Conservation (phyloP, 2,329 filamentous ascomycete genomes). For the Tolypocladium ovalisporum region DNA sequence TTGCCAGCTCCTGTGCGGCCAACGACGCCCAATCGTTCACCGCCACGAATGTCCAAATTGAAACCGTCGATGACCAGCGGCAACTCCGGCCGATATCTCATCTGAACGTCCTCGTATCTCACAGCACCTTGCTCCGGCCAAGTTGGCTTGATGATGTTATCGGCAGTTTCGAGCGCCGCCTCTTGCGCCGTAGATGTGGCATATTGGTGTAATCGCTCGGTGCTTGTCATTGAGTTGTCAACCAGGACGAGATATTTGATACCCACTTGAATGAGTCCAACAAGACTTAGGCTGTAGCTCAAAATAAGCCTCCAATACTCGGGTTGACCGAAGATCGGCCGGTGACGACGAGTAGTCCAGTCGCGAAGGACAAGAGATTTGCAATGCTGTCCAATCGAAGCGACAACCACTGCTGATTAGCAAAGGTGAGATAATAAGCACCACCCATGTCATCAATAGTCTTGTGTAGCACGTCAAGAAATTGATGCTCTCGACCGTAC, state of each 20-base stretch:
- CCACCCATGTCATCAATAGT: constrained; percentile 86
- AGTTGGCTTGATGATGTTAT: constrained; percentile 46
- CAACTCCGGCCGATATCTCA: constrained; percentile 66
- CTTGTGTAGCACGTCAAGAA: constrained; percentile 56
- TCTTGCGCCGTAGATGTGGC: constrained; percentile 80
- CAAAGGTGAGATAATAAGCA: constrained; percentile 90
- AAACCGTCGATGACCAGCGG: constrained; percentile 64
- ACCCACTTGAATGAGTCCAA: constrained; percentile 92
- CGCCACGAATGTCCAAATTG: constrained; percentile 59
- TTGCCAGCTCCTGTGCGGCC: constrained; percentile 77
- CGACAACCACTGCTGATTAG: constrained; percentile 89
- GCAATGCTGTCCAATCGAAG: constrained; percentile 77
- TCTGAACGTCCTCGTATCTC: constrained; percentile 61
- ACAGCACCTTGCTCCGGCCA: constrained; percentile 89
- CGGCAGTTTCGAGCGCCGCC: constrained; percentile 66
- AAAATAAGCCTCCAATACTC: constrained; percentile 79
- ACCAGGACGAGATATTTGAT: constrained; percentile 93
- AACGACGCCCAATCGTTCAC: constrained; percentile 72
- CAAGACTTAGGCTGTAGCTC: constrained; percentile 85
- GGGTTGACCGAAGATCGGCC: constrained; percentile 78
- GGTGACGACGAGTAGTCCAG: constrained; percentile 87
- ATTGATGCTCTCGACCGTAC: constrained; percentile 71
- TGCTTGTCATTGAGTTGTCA: constrained; percentile 96
- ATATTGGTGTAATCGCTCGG: constrained; percentile 85
- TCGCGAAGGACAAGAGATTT: constrained; percentile 73